Evolutionary conservation across 2,329 filamentous ascomycete species (phyloP), one percentile per base, ranked within the genome.

Genomic region (Thielaviopsis punctulata): DNA sequence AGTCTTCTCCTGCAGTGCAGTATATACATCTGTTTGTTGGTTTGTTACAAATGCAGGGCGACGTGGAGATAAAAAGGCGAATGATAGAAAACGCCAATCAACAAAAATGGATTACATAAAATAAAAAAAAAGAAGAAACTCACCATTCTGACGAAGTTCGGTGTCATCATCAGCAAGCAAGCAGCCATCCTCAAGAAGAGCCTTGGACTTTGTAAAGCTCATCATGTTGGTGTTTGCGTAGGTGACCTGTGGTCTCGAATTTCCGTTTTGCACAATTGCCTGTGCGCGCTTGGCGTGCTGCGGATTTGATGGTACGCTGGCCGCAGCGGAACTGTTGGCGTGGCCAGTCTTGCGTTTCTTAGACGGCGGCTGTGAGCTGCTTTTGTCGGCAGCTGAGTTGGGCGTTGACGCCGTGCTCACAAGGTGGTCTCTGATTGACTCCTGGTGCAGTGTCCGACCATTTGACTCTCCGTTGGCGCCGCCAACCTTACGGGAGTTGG

Each of bases 131-230:
- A 46, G 27, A 18, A 39, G 25, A 33, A 10, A 61, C 81, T 71
- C 76, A 95, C 90, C 92, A 70, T 98, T 93, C 58, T 87, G 73
- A 59, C 78, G 76, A 60, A 95, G 72, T 52, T 81, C 75, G 45
- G 87, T 92, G 58, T 92, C 92, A 69, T 96, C 88, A 64, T 98
- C 92, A 56, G 92, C 86, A 59, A 84, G 76, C 63, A 98, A 74
- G 62, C 82, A 82, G 52, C 85, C 85, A 60, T 89, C 75, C 18
- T 54, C 49, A 54, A 89, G 73, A 54, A 73, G 75, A 48, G 76
- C 77, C 54, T 79, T 77, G 61, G 76, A 79, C 56, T 79, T 79
- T 57, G 86, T 82, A 67, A 96, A 96, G 44, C 78, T 87, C 69
- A 95, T 77, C 80, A 96, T 82, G 65, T 93, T 95, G 50, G 85